Base-by-base conservation (phyloP, 2,329 filamentous ascomycete genomes). In the Alternaria ethzedia region DNA sequence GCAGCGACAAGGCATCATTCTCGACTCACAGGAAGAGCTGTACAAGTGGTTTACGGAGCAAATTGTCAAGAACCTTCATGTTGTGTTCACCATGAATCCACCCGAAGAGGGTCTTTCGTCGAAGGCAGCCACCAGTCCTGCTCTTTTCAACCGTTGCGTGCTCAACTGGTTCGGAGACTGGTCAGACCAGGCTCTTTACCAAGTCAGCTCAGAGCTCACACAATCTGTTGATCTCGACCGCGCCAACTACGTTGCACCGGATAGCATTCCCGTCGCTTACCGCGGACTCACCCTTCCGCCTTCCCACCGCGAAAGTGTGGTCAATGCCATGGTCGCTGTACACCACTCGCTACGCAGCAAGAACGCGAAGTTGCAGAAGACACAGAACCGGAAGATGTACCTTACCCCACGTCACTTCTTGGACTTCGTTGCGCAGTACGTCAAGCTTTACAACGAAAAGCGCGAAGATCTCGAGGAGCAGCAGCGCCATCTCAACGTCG, bases 11-110 rank as follows among this genome's bases (percentile, higher is more conserved):
- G 96, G 96, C 51, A 86, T 98, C 62, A 89, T 98, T 63, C 88
- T 99, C 1, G 96, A 99, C 82, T 98, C 96, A 1, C 94, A 97
- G 71, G 96, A 99, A 83, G 96, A 99, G 81, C 86, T 99, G n/a
- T 99, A 99, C 86, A 98, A 98, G 83, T 99, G 96, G 96, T 99
- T 99, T 83, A 99, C 96, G 0, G 93, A 97, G 74, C 96, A 99
- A 80, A 98, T 99, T 74, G 92, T 99, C 79, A 97, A 97, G 85
- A 99, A 99, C 77, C 84, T 99, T 44, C 96, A 99, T 75, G 96
- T 99, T 51, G 96, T 99, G 21, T 99, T 99, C 80, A 99, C 96
- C 4, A 99, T 99, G 96, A 99, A 99, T 80, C 96, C 96, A 13
- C 96, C 96, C 0, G 93, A 97, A 77, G 96, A 96, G 72, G 95